These are phyloP conservation scores for Oryza punctata DNA, from an alignment of 176 grass and related monocot species.

Conservation along the genomic window DNA sequence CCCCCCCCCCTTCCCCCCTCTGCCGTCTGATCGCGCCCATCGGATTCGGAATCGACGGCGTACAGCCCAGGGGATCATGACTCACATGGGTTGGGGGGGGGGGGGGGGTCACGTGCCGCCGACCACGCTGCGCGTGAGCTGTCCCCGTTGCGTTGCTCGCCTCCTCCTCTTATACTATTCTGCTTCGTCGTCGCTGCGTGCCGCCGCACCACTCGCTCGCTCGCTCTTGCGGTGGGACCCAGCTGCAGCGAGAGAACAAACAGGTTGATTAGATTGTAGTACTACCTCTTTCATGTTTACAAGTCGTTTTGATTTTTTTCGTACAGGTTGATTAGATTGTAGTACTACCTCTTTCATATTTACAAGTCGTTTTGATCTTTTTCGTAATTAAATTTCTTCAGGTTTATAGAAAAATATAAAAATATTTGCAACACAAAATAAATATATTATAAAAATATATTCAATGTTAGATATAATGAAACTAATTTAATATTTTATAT, in stretches of 20 bases:
- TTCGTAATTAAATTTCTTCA: too few species aligned
- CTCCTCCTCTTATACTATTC: not conserved
- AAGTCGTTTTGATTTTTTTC: too few species aligned
- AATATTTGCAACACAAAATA: too few species aligned
- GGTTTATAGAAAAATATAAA: too few species aligned
- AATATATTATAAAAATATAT: too few species aligned
- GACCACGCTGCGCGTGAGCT: conserved; percentile 31
- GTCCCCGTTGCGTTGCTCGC: not conserved
- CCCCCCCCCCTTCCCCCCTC: too few species aligned
- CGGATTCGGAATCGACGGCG: conserved; percentile 15
- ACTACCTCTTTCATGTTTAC: too few species aligned
- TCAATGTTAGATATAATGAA: too few species aligned
- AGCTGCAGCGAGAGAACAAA: not conserved
- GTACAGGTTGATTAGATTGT: too few species aligned
- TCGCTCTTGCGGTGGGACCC: not conserved
- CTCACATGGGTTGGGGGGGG: not conserved
- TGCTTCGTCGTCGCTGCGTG: conserved; percentile 1
- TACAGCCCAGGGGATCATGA: not conserved
- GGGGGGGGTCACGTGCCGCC: conserved; percentile 12
- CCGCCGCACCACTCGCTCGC: conserved; percentile 16
- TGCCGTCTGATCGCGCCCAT: not conserved
- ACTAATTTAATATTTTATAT: too few species aligned
- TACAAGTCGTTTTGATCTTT: too few species aligned
- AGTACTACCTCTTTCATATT: too few species aligned
- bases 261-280: not conserved